Base-by-base conservation (phyloP, 179 eudicot species). In the Vitellaria paradoxa region DNA sequence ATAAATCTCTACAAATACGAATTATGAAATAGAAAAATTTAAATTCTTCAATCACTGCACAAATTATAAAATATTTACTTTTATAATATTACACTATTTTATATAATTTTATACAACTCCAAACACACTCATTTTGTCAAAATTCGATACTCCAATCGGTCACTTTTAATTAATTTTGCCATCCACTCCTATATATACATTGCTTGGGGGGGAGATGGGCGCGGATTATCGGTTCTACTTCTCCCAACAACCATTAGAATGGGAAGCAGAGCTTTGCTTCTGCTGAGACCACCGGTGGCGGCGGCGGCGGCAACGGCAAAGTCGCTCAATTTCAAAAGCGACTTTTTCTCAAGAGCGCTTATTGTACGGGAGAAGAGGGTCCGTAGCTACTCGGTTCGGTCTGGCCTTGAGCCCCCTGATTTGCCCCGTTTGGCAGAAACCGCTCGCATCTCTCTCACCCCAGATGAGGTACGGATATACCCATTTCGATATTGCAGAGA, bases 391-490 rank as follows among this genome's bases (percentile, higher is more conserved):
- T 77, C 85, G 3, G 81, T 50, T 30, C 70, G 70, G 24, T 89
- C 90, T 49, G 77, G 85, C 67, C 89, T 91, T 59, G 88, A 90
- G 59, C 89, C 97, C 46, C 97, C 97, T 21, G 84, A 95, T 85
- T 90, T 95, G 47, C 71, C 82, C 73, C 90, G 85, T 49, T 85
- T 91, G 86, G 97, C 96, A 10, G 79, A 91, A 77, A 90, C 91
- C 6, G 94, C 99, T 81, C 96, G 97, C 21, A 93, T 93, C 74
- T 87, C 98, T 76, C 98, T 96, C 85, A 85, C 91, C 61, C 88
- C 90, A 15, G 74, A 86, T 24, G 91, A 96, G 83, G 98, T 94
- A 79, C 7, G 75, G 75, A 52, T 10, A 50, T 18, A 23, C 46
- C 77, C 23, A 37, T 56, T 70, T 71, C 23, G 47, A 63, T 63